phyloP scores from a whole-genome alignment of 139 green algal genomes.

The Chlamydomonas incerta region DNA sequence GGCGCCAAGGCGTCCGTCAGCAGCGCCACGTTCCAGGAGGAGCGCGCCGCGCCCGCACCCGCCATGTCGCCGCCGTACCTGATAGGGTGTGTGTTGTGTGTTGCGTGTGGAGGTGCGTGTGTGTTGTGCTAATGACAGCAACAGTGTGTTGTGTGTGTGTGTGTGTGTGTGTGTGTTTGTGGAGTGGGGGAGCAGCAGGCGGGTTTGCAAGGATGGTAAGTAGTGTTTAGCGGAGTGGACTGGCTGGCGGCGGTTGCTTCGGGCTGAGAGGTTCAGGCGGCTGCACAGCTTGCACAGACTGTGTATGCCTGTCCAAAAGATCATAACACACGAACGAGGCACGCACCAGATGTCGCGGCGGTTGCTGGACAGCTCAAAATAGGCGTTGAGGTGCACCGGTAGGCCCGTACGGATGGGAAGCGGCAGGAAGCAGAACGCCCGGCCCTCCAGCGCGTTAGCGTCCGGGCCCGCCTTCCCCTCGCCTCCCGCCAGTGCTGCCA shows the following conservation, averaged over 20 bases:
- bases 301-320: background rate
- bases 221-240: too few species aligned
- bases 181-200: too few species aligned
- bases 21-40: constrained; percentile 73
- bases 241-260: too few species aligned
- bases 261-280: too few species aligned
- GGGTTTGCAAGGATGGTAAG: too few species aligned
- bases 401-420: constrained; percentile 77
- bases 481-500: background rate
- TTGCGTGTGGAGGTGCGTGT: too few species aligned
- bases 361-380: constrained; percentile 88
- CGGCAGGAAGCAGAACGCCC: constrained; percentile 88
- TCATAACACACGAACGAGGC: background rate
- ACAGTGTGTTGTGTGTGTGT: too few species aligned
- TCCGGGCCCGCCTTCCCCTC: background rate
- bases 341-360: constrained; percentile 72
- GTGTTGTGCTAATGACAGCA: too few species aligned
- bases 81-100: too few species aligned
- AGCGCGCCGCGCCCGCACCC: constrained; percentile 60
- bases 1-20: constrained; percentile 66
- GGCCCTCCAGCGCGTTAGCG: constrained; percentile 40
- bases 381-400: constrained; percentile 84
- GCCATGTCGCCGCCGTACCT: constrained; percentile 73
- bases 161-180: too few species aligned
- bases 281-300: background rate